phyloP scores from a whole-genome alignment of 306 rosid genomes.

The Comarum palustre region DNA sequence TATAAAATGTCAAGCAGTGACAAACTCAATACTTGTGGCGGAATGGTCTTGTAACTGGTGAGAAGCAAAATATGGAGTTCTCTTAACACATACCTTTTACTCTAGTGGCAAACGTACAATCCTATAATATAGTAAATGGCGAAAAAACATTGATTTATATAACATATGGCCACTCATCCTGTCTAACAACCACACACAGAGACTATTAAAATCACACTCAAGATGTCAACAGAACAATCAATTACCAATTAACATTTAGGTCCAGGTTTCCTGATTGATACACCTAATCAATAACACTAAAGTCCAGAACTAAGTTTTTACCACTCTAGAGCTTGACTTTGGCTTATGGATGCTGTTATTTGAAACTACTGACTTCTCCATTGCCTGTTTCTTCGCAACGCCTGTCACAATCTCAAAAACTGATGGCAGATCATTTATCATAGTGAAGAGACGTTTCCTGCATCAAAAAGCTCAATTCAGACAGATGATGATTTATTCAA shows the following conservation, averaged over 20 bases:
- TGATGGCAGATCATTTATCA: slow-evolving; percentile 69
- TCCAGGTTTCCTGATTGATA: neutral
- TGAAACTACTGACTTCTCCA: slow-evolving; percentile 56
- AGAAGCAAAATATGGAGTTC: neutral
- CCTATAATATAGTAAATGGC: neutral
- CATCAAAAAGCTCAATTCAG: slow-evolving; percentile 16
- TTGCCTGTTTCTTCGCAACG: slow-evolving; percentile 42
- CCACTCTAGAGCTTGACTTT: slow-evolving; percentile 65
- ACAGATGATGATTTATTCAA: neutral
- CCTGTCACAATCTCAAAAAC: slow-evolving; percentile 58
- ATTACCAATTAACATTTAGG: neutral
- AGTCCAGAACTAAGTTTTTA: slow-evolving; percentile 20
- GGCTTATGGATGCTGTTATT: slow-evolving; percentile 57
- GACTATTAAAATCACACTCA: neutral
- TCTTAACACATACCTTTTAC: neutral
- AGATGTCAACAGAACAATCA: neutral
- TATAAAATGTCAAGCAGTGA: neutral
- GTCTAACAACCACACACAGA: neutral
- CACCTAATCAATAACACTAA: neutral
- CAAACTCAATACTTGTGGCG: neutral
- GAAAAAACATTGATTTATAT: neutral
- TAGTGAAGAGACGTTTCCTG: slow-evolving; percentile 52
- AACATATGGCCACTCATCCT: neutral
- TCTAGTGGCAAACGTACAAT: neutral
- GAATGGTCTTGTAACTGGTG: neutral